Conservation (phyloP, 2,329 filamentous ascomycete genomes). For the Fusarium haematococcum region DNA sequence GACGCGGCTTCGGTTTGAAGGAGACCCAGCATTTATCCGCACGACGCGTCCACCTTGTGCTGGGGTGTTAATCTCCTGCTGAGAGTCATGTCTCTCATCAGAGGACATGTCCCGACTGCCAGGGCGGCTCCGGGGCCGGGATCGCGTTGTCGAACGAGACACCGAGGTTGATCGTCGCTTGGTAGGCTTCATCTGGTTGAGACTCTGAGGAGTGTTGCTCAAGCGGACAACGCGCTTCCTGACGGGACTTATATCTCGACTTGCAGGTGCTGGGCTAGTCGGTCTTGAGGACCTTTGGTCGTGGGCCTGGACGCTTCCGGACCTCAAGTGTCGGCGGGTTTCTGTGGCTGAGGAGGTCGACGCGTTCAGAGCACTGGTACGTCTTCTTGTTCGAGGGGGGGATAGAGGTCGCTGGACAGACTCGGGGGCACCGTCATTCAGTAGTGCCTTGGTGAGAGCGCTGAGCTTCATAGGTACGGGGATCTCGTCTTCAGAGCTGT, state of each 20-base stretch:
- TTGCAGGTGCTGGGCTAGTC: slow-evolving; percentile 56
- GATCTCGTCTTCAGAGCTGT: slow-evolving; percentile 95
- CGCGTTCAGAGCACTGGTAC: slow-evolving; percentile 59
- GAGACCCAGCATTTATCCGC: slow-evolving; percentile 66
- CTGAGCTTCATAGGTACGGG: slow-evolving; percentile 93
- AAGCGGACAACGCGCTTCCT: slow-evolving; percentile 70
- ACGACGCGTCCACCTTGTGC: slow-evolving; percentile 64
- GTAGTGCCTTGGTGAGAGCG: slow-evolving; percentile 87
- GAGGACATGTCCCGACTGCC: slow-evolving; percentile 55
- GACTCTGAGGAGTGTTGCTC: slow-evolving; percentile 62
- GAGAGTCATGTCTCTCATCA: slow-evolving; percentile 53
- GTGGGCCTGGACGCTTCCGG: slow-evolving; percentile 59
- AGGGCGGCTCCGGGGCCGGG: slow-evolving; percentile 52
- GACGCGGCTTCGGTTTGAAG: slow-evolving; percentile 55
- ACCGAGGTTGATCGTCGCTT: slow-evolving; percentile 65
- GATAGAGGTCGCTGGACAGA: slow-evolving; percentile 54
- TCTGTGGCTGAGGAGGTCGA: slow-evolving; percentile 58
- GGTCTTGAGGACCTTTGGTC: slow-evolving; percentile 54
- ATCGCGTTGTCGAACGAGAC: slow-evolving; percentile 52
- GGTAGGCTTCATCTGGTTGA: slow-evolving; percentile 54
- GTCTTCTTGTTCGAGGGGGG: slow-evolving; percentile 61
- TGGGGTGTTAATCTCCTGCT: slow-evolving; percentile 65
- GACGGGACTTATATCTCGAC: slow-evolving; percentile 63
- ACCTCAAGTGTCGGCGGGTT: slow-evolving; percentile 59
- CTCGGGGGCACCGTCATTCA: slow-evolving; percentile 72